phyloP scores from a whole-genome alignment of 2,329 filamentous ascomycete genomes.

The Plenodomus lindquistii region DNA sequence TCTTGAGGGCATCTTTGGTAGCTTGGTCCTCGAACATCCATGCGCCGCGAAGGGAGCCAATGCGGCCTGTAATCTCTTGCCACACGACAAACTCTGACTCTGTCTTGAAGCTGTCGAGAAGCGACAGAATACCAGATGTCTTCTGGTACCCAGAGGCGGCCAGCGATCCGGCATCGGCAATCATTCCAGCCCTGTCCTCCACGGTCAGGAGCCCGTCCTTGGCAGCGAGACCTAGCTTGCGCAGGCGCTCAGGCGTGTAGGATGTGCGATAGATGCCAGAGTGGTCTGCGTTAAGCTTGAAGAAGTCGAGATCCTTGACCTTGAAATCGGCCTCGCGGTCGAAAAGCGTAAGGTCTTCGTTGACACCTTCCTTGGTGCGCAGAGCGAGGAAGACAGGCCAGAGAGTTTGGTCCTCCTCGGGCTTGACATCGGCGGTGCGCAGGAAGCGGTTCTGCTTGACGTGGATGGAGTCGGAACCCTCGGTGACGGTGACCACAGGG shows the following conservation, averaged over 20 bases:
- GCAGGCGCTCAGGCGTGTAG: conserved; percentile 79
- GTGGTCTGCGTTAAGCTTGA: conserved; percentile 95
- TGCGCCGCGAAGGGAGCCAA: conserved; percentile 76
- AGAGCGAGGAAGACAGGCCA: conserved; percentile 90
- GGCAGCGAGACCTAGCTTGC: conserved; percentile 85
- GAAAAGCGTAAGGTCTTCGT: conserved; percentile 73
- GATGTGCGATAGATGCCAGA: conserved; percentile 89
- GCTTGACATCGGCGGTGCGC: conserved; percentile 87
- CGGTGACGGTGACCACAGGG: conserved; percentile 85
- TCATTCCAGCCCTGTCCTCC: conserved; percentile 93
- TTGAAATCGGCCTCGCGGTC: conserved; percentile 78
- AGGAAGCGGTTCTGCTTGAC: conserved; percentile 96
- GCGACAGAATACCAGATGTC: conserved; percentile 83
- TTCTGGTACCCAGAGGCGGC: conserved; percentile 90
- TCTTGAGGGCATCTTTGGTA: conserved; percentile 74
- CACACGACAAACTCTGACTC: conserved; percentile 93
- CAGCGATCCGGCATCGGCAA: conserved; percentile 83
- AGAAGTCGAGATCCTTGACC: conserved; percentile 81
- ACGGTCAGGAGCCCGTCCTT: conserved; percentile 79
- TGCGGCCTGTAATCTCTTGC: conserved; percentile 83
- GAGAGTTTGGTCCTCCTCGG: conserved; percentile 84
- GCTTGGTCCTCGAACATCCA: conserved; percentile 86
- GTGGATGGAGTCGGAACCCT: conserved; percentile 73
- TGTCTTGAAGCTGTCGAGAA: conserved; percentile 79
- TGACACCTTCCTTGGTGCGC: conserved; percentile 79